Evolutionary conservation across 2,329 filamentous ascomycete species (phyloP).

Genomic region (Coniella lustricola): DNA sequence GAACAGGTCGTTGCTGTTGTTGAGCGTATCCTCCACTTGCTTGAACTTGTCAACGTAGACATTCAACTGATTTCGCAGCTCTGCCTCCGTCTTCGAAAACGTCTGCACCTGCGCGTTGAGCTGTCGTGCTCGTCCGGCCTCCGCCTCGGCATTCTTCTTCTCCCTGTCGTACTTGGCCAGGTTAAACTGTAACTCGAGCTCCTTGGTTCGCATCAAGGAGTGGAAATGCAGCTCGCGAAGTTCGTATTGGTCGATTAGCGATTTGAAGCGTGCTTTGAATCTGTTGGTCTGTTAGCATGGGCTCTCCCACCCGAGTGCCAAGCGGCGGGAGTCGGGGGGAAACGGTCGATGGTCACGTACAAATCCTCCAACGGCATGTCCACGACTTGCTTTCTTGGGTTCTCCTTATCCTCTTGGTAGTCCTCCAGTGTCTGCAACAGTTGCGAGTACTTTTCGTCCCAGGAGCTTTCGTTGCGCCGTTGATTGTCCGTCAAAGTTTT

Average conservation of each 20-base stretch:
- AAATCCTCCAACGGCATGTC: slow-evolving; percentile 86
- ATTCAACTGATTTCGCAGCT: slow-evolving; percentile 89
- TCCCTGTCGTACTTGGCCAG: slow-evolving; percentile 84
- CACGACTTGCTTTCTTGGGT: slow-evolving; percentile 69
- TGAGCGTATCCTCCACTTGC: slow-evolving; percentile 98
- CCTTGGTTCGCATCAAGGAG: slow-evolving; percentile 84
- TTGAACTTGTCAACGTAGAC: slow-evolving; percentile 99
- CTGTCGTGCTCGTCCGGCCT: slow-evolving; percentile 72
- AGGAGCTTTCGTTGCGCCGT: slow-evolving; percentile 71
- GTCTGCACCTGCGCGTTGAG: slow-evolving; percentile 88
- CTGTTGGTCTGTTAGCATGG: slow-evolving; percentile 40
- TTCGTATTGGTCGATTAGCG: slow-evolving; percentile 94
- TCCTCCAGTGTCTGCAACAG: slow-evolving; percentile 80
- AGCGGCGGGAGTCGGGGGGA: background rate
- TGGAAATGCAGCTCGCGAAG: slow-evolving; percentile 91
- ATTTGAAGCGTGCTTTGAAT: slow-evolving; percentile 83
- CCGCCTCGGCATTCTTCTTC: slow-evolving; percentile 78
- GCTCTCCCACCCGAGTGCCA: slow-evolving; percentile 2
- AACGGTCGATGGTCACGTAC: slow-evolving; percentile 42
- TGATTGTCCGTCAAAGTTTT: slow-evolving; percentile 83
- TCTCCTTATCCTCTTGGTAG: slow-evolving; percentile 80
- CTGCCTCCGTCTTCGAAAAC: slow-evolving; percentile 92
- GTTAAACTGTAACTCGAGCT: slow-evolving; percentile 90
- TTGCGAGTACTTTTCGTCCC: slow-evolving; percentile 77
- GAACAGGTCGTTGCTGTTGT: slow-evolving; percentile 97